These are phyloP conservation scores for Naganishia randhawae DNA, from an alignment of 768 basidiomycete genomes.

Conservation along the genomic window DNA sequence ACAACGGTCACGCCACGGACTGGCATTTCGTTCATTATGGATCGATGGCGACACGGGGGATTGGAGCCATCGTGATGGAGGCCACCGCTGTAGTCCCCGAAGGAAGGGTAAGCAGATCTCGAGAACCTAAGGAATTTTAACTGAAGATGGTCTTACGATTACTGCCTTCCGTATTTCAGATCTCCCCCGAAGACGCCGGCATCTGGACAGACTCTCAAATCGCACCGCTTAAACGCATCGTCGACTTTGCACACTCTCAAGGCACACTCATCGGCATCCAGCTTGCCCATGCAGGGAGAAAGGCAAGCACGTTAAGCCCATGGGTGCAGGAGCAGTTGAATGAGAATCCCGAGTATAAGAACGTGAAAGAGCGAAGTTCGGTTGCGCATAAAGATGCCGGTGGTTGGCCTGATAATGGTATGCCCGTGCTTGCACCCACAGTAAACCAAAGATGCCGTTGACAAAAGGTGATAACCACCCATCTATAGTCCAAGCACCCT, in stretches of 20 bases:
- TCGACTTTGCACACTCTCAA: slow-evolving; percentile 69
- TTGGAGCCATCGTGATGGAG: slow-evolving; percentile 67
- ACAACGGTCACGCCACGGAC: slow-evolving; percentile 71
- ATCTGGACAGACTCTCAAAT: slow-evolving; percentile 77
- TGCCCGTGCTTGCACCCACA: slow-evolving; percentile 14
- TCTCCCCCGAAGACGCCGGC: slow-evolving; percentile 71
- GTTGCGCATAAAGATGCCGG: slow-evolving; percentile 57
- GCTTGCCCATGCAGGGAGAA: slow-evolving; percentile 75
- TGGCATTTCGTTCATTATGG: slow-evolving; percentile 80
- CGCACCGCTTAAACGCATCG: slow-evolving; percentile 64
- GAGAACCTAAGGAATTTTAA: neutral
- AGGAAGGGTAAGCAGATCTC: slow-evolving; percentile 43
- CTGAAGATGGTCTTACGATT: neutral
- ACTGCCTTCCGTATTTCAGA: slow-evolving; percentile 54
- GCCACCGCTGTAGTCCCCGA: slow-evolving; percentile 71
- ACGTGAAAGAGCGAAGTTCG: slow-evolving; percentile 40
- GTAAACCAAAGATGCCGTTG: too few relatives aligned
- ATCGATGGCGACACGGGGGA: slow-evolving; percentile 66
- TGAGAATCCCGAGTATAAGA: slow-evolving; percentile 23
- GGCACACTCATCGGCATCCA: slow-evolving; percentile 72
- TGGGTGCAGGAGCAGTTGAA: slow-evolving; percentile 57
- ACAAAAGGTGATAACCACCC: too few relatives aligned
- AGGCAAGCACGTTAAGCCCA: slow-evolving; percentile 67
- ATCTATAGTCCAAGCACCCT: slow-evolving; percentile 63
- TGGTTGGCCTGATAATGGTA: slow-evolving; percentile 69